Conservation (phyloP, 768 basidiomycete genomes). For the Suillus subaureus region DNA sequence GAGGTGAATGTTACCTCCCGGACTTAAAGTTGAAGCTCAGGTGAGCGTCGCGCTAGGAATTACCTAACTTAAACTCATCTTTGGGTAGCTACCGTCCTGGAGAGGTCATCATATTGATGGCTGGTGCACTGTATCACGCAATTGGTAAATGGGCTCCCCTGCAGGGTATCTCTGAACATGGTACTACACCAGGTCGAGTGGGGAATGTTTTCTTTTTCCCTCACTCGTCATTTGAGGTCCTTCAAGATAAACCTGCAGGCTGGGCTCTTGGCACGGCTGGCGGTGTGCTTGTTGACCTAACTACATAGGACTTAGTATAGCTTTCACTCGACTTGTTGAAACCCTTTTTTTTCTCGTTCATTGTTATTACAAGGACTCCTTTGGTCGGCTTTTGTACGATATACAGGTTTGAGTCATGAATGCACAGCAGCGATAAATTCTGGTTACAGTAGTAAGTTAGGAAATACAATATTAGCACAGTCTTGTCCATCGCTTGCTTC, state of each 20-base stretch:
- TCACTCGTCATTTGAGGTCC: background rate
- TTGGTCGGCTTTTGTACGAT: no score
- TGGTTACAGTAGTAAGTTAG: no score
- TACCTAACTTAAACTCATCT: background rate
- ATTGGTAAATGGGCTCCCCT: background rate
- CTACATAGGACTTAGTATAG: no score
- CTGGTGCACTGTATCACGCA: background rate
- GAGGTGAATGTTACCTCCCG: background rate
- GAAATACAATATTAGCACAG: no score
- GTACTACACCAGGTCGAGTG: background rate
- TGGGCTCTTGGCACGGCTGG: background rate
- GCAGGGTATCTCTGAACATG: background rate
- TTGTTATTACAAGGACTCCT: no score
- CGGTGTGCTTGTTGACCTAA: no score
- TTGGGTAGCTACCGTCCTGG: background rate
- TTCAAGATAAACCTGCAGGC: background rate
- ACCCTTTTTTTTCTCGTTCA: no score
- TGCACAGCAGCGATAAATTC: no score
- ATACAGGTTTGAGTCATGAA: no score
- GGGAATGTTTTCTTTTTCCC: background rate
- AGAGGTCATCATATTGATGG: background rate
- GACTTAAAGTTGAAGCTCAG: background rate
- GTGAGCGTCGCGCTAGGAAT: background rate
- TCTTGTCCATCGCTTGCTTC: no score
- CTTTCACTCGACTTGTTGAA: no score